phyloP scores from a whole-genome alignment of 805 yeast genomes.

The Myxozyma nipponensis region DNA sequence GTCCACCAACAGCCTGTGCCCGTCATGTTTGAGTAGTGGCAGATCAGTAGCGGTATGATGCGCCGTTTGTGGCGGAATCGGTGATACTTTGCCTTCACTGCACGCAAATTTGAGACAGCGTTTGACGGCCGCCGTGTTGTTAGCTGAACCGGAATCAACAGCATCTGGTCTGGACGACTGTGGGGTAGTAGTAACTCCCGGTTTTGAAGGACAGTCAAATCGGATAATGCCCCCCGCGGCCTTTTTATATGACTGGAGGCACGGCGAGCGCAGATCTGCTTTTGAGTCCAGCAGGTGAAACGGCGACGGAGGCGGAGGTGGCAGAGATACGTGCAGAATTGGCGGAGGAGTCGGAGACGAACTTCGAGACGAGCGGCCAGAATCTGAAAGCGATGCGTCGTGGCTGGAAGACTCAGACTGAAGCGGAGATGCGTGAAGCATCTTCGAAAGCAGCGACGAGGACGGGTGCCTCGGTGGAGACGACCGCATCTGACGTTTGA shows the following conservation, averaged over 20 bases:
- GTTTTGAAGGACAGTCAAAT: background rate
- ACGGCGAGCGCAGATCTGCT: no score
- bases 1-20: slow-evolving; percentile 20
- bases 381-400: background rate
- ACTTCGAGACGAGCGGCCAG: background rate
- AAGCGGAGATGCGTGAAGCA: background rate
- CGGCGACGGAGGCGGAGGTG: background rate
- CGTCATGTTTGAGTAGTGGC: background rate
- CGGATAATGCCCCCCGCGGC: slow-evolving; percentile 6
- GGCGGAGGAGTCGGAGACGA: background rate
- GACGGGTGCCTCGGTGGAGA: background rate
- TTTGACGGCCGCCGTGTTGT: background rate
- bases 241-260: background rate
- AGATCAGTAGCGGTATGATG: background rate
- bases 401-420: background rate
- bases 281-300: no score
- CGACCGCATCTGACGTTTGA: background rate
- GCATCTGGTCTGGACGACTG: slow-evolving; percentile 1
- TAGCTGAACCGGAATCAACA: background rate
- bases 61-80: background rate
- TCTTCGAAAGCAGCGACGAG: background rate
- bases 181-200: background rate
- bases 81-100: background rate
- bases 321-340: background rate
- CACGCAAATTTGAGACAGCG: slow-evolving; percentile 20